Conservation (phyloP, 2,329 filamentous ascomycete species). For the Tolypocladium capitatum region DNA sequence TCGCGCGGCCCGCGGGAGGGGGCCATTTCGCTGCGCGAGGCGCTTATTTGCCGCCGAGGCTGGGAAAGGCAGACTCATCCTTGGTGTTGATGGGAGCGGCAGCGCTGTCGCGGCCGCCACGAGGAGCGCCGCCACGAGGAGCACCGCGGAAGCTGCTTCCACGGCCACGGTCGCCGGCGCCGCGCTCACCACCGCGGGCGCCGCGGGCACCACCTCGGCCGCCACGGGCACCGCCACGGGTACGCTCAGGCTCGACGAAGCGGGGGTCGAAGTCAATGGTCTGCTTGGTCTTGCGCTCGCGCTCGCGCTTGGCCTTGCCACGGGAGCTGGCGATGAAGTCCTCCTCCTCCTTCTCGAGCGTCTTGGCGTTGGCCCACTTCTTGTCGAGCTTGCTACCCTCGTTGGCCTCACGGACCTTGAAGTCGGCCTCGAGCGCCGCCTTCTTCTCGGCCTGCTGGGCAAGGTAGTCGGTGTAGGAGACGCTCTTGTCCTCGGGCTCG, state of each 20-base stretch:
- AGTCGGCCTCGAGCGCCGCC: slow-evolving; percentile 47
- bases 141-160: slow-evolving; percentile 28
- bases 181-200: slow-evolving; percentile 34
- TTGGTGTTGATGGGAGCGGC: slow-evolving; percentile 38
- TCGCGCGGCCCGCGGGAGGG: neutral
- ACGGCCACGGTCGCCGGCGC: slow-evolving; percentile 32
- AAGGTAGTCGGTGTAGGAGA: slow-evolving; percentile 83
- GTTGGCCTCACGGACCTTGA: slow-evolving; percentile 78
- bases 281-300: slow-evolving; percentile 86
- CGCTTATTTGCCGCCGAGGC: slow-evolving; percentile 40
- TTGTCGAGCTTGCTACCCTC: slow-evolving; percentile 79
- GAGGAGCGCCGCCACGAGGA: slow-evolving; percentile 6
- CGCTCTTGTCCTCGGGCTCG: slow-evolving; percentile 72
- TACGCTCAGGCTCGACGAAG: slow-evolving; percentile 57
- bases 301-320: slow-evolving; percentile 73
- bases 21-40: neutral
- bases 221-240: slow-evolving; percentile 38
- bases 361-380: slow-evolving; percentile 84
- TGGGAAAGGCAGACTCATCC: slow-evolving; percentile 47
- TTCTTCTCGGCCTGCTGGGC: slow-evolving; percentile 63
- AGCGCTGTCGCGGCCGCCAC: slow-evolving; percentile 20
- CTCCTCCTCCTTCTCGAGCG: slow-evolving; percentile 52
- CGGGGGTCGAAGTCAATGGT: slow-evolving; percentile 78
- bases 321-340: slow-evolving; percentile 63
- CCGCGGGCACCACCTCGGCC: slow-evolving; percentile 36